Conservation (phyloP, 495 filamentous ascomycete species). For the Friedmanniomyces simplex region DNA sequence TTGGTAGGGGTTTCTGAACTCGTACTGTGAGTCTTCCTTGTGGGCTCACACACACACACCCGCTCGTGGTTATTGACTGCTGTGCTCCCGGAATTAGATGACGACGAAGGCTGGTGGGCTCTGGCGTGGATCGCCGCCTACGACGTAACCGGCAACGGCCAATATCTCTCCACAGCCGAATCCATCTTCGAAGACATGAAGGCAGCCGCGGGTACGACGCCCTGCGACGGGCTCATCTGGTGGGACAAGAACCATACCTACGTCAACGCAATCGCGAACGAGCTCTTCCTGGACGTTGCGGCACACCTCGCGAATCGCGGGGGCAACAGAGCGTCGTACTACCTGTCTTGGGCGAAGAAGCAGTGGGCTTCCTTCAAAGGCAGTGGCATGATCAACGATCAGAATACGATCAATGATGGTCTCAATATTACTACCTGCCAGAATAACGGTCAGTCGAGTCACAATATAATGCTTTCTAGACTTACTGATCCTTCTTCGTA, state of each 20-base stretch:
- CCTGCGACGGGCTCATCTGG: constrained; percentile 51
- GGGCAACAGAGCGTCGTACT: constrained; percentile 40
- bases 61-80: no score
- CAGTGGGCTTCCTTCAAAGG: constrained; percentile 62
- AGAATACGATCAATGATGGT: constrained; percentile 63
- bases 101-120: constrained; percentile 22
- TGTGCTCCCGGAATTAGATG: not conserved
- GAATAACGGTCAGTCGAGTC: constrained; percentile 43
- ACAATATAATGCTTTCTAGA: constrained; percentile 42
- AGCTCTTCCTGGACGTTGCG: constrained; percentile 60
- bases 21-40: not conserved
- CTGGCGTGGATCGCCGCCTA: constrained; percentile 29
- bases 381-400: constrained; percentile 55
- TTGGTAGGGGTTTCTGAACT: constrained; percentile 10
- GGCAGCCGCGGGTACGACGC: constrained; percentile 32
- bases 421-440: constrained; percentile 47
- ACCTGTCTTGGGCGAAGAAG: constrained; percentile 46
- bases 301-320: constrained; percentile 65
- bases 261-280: constrained; percentile 67
- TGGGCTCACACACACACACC: no score
- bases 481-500: not conserved
- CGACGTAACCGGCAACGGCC: constrained; percentile 26
- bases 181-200: constrained; percentile 51
- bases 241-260: constrained; percentile 55
- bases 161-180: constrained; percentile 38